phyloP scores from a whole-genome alignment of 2,329 filamentous ascomycete species.

The Xylariaceae sp. region DNA sequence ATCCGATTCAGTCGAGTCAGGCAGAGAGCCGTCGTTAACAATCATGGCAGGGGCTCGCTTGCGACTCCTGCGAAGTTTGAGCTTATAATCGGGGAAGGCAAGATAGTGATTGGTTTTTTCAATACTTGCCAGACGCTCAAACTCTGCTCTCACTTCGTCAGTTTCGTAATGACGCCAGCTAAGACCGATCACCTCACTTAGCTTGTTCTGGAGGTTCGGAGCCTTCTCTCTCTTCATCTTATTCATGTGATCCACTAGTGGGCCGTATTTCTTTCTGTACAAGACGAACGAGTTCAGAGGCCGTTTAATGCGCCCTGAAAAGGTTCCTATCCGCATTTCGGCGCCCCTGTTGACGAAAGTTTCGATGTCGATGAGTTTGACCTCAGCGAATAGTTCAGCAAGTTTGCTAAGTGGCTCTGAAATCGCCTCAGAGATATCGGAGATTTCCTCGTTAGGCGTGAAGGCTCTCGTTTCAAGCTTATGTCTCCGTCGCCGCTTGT shows the following conservation, averaged over 20 bases:
- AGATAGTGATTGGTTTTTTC: background rate
- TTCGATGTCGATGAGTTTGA: background rate
- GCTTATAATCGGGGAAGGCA: background rate
- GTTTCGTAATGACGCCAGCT: background rate
- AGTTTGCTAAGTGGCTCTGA: constrained; percentile 3
- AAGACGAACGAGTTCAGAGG: constrained; percentile 10
- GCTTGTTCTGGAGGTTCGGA: background rate
- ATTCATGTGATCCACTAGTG: too few species aligned
- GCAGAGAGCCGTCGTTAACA: too few species aligned
- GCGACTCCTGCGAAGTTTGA: too few species aligned
- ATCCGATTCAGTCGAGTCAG: too few species aligned
- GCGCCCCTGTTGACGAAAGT: background rate
- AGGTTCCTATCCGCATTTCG: background rate
- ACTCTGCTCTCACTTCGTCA: background rate
- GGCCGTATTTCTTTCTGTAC: constrained; percentile 4
- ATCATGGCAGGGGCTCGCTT: too few species aligned
- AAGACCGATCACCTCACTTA: background rate
- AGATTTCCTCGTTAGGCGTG: background rate
- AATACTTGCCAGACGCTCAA: background rate
- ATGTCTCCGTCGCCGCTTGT: too few species aligned
- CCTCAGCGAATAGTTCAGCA: background rate
- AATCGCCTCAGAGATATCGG: background rate
- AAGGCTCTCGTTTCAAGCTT: background rate
- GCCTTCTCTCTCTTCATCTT: too few species aligned
- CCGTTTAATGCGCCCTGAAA: background rate